A percentile compares a stretch with the other conserved stretches of the same genome.
Conservation (phyloP, 2,329 filamentous ascomycete species). For the Ascochyta pisi region DNA sequence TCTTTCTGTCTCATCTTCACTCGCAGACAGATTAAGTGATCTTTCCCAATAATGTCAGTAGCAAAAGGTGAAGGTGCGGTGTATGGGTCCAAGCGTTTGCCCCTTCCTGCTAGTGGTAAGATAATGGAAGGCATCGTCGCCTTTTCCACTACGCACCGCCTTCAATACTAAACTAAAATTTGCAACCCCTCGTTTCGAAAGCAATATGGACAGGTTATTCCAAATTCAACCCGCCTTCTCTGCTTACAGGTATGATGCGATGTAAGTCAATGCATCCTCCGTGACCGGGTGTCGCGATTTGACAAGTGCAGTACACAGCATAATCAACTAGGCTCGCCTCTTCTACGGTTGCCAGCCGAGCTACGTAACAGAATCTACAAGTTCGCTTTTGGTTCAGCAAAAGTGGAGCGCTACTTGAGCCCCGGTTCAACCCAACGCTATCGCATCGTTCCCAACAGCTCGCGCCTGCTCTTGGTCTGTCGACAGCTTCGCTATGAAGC, state of each 20-base stretch:
- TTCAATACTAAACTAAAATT: background rate
- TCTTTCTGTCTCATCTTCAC: no score
- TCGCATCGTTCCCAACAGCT: background rate
- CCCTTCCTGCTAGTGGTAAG: background rate
- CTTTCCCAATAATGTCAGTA: no score
- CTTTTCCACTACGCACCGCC: background rate
- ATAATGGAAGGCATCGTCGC: background rate
- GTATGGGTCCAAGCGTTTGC: background rate
- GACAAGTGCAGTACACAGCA: background rate
- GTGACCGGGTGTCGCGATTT: background rate
- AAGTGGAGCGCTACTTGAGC: background rate
- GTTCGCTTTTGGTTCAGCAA: background rate
- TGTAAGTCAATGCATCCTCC: background rate
- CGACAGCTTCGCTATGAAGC: background rate
- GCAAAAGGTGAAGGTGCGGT: background rate
- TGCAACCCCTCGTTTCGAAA: background rate
- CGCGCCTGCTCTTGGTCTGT: background rate
- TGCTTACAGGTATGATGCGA: background rate
- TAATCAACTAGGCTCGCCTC: background rate
- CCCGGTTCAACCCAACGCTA: background rate
- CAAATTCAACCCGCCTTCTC: background rate
- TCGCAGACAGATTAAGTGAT: no score
- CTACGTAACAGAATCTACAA: conserved; percentile 16
- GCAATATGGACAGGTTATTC: background rate
- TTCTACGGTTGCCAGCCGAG: conserved; percentile 17